phyloP scores from a whole-genome alignment of 2,329 filamentous ascomycete species.

The Pseudocercospora fijiensis region DNA sequence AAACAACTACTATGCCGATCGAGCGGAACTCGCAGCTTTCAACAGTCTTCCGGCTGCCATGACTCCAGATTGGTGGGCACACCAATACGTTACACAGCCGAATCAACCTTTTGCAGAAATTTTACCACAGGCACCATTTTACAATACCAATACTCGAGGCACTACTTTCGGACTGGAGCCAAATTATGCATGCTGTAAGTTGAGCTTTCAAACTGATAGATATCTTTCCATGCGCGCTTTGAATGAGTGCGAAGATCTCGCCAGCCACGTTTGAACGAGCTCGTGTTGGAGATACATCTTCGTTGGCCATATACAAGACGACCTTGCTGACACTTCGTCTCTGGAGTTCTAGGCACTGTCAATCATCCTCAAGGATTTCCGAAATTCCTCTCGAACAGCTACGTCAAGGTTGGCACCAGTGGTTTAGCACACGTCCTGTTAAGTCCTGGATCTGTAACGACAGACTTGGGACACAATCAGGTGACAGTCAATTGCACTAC shows the following conservation, averaged over 20 bases:
- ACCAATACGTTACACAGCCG: constrained; percentile 56
- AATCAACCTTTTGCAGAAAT: constrained; percentile 54
- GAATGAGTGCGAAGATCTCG: too few relatives aligned
- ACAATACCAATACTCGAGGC: constrained; percentile 48
- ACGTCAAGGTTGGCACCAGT: constrained; percentile 44
- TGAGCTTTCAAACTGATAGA: neutral
- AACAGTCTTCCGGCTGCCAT: constrained; percentile 56
- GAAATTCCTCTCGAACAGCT: constrained; percentile 55
- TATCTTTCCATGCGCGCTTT: neutral
- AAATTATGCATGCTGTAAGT: constrained; percentile 56
- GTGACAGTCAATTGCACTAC: constrained; percentile 51
- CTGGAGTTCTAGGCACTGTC: constrained; percentile 36
- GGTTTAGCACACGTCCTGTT: constrained; percentile 55
- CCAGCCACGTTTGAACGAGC: too few relatives aligned
- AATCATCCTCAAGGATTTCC: constrained; percentile 60
- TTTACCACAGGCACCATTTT: constrained; percentile 49
- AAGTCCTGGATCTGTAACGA: constrained; percentile 46
- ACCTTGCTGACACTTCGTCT: neutral
- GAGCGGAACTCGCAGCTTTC: constrained; percentile 54
- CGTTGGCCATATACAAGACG: too few relatives aligned
- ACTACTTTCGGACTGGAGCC: constrained; percentile 56
- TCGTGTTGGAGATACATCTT: too few relatives aligned
- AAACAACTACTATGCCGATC: constrained; percentile 51
- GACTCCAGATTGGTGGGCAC: constrained; percentile 56
- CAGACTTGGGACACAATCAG: constrained; percentile 39